Evolutionary conservation across 768 basidiomycete species (phyloP).

Genomic region (Tephrocybe rancida): DNA sequence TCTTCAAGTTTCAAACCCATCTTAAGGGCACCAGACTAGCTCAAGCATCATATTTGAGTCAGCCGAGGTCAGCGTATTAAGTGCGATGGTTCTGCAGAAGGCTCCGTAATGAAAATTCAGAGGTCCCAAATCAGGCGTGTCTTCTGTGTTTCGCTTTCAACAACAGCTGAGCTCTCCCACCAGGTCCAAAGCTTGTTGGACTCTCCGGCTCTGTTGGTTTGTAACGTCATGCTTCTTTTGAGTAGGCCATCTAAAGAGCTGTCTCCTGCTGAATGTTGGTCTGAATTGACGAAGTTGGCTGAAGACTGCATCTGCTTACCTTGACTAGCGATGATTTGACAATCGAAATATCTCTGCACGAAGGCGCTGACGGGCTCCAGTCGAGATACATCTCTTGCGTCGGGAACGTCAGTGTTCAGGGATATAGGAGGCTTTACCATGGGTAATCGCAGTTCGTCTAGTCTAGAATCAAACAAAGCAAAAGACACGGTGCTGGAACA

Average conservation of each 20-base stretch:
- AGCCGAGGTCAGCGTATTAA: too few relatives aligned
- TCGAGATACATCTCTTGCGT: slow-evolving; percentile 10
- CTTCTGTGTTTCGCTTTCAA: neutral
- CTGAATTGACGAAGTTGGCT: neutral
- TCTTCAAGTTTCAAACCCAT: too few relatives aligned
- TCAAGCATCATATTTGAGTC: too few relatives aligned
- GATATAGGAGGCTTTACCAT: slow-evolving; percentile 34
- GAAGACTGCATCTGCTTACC: slow-evolving; percentile 26
- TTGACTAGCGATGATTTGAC: slow-evolving; percentile 45
- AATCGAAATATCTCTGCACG: slow-evolving; percentile 58
- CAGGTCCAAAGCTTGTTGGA: slow-evolving; percentile 11
- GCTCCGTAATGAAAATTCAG: too few relatives aligned
- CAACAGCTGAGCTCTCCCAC: slow-evolving; percentile 11
- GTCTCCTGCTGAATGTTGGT: neutral
- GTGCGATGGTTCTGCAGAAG: too few relatives aligned
- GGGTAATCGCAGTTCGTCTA: slow-evolving; percentile 54
- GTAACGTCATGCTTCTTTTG: slow-evolving; percentile 11
- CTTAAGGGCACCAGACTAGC: too few relatives aligned
- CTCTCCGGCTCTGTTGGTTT: neutral
- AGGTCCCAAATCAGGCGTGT: slow-evolving; percentile 9
- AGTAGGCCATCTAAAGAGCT: neutral
- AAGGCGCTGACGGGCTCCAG: slow-evolving; percentile 40
- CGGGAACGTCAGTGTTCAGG: slow-evolving; percentile 5
- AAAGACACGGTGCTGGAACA: slow-evolving; percentile 29
- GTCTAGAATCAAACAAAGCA: slow-evolving; percentile 61